Conservation (phyloP, 2,329 filamentous ascomycete genomes). For the Diaporthe amygdali region DNA sequence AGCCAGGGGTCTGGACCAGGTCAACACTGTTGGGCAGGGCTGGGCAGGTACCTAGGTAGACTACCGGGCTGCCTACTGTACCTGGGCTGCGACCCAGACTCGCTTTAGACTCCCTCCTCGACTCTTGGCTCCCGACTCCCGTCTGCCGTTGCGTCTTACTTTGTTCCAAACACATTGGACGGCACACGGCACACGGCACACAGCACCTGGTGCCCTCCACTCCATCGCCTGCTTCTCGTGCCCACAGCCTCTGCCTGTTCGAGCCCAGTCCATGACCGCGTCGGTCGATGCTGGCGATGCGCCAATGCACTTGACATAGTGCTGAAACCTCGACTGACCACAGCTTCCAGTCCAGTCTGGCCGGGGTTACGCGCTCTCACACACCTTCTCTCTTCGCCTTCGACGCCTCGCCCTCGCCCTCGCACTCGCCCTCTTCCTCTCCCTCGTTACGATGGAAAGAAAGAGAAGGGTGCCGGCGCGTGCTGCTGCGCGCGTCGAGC, state of each 20-base stretch:
- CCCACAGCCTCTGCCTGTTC: not conserved
- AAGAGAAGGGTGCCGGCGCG: constrained; percentile 70
- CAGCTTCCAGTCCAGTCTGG: not conserved
- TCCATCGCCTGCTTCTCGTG: not conserved
- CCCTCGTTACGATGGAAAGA: constrained; percentile 57
- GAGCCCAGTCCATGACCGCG: constrained; percentile 10
- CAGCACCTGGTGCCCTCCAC: not conserved
- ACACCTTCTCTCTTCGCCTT: not conserved
- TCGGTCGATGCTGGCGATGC: constrained; percentile 14
- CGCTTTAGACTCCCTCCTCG: not conserved
- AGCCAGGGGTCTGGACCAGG: not conserved
- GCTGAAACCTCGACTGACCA: not conserved
- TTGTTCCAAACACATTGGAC: not conserved
- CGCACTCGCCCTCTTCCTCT: not conserved
- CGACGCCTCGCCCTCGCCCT: constrained; percentile 27
- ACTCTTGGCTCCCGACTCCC: constrained; percentile 3
- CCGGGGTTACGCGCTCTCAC: not conserved
- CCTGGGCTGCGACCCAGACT: no score
- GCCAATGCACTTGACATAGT: constrained; percentile 20
- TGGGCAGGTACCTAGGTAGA: not conserved
- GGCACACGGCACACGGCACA: not conserved
- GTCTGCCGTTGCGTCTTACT: not conserved
- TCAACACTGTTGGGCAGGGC: not conserved
- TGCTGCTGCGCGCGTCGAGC: constrained; percentile 65
- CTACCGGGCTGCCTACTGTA: no score